Conservation (phyloP, 768 basidiomycete species). For the Termitomyces eurrhizus region DNA sequence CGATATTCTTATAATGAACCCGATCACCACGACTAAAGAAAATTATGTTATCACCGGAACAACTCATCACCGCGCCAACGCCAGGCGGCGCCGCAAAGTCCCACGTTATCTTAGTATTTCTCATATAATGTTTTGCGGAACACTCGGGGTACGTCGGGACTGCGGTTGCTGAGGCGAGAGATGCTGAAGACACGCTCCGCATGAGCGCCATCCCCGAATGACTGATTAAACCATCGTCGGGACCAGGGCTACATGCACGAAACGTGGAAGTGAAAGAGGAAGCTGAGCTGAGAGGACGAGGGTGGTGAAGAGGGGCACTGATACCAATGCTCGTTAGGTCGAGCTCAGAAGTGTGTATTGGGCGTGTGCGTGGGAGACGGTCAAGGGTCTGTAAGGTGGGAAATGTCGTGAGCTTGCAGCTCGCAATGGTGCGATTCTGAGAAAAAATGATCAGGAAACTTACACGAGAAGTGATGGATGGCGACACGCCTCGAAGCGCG, state of each 20-base stretch:
- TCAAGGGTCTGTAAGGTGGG: not conserved
- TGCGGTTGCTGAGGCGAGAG: conserved; percentile 19
- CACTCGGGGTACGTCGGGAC: conserved; percentile 28
- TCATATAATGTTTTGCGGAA: conserved; percentile 30
- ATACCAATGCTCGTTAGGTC: not conserved
- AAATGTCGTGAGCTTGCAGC: not conserved
- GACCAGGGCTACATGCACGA: conserved; percentile 21
- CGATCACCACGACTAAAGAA: conserved; percentile 54
- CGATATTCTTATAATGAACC: conserved; percentile 47
- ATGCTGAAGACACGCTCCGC: conserved; percentile 29
- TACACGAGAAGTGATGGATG: not conserved
- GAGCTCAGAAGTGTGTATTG: not conserved
- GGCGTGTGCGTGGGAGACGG: not conserved
- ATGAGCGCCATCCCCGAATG: conserved; percentile 24
- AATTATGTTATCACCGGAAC: conserved; percentile 39
- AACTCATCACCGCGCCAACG: conserved; percentile 29
- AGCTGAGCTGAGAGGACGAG: conserved; percentile 19
- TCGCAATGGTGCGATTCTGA: not conserved
- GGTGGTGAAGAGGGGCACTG: conserved; percentile 4
- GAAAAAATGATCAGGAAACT: not conserved
- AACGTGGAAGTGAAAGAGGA: conserved; percentile 23
- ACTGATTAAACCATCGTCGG: conserved; percentile 19
- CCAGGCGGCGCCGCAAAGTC: not conserved
- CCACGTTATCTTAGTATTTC: conserved; percentile 15
- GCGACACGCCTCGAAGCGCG: conserved; percentile 1